phyloP scores from a whole-genome alignment of 129 eudicot genomes.

The Calendula officinalis region DNA sequence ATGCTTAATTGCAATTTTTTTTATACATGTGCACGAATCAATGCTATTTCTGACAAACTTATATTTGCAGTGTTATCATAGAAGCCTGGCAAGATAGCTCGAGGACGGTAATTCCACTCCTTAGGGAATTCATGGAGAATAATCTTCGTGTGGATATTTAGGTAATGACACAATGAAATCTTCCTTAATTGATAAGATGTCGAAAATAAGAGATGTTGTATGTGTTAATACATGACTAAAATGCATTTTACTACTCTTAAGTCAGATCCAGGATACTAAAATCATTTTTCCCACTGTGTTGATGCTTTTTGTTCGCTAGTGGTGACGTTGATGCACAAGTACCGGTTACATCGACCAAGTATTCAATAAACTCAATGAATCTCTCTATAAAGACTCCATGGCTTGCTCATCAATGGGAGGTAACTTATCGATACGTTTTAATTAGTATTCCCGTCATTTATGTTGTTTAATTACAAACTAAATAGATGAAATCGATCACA shows the following conservation, averaged over 20 bases:
- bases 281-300: background rate
- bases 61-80: constrained; percentile 40
- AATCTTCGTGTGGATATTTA: constrained; percentile 77
- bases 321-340: constrained; percentile 77
- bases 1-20: too few relatives aligned
- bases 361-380: constrained; percentile 47
- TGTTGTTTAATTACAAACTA: background rate
- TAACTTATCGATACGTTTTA: background rate
- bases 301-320: constrained; percentile 29
- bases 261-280: too few relatives aligned
- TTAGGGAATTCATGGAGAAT: constrained; percentile 52
- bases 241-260: too few relatives aligned
- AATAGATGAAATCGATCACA: constrained; percentile 1
- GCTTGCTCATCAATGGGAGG: constrained; percentile 54
- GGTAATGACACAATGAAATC: constrained; percentile 31
- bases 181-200: background rate
- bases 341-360: constrained; percentile 72
- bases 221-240: background rate
- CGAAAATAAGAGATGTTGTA: background rate
- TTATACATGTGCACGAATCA: background rate
- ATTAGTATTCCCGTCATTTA: background rate
- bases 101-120: constrained; percentile 57
- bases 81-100: constrained; percentile 62
- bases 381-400: constrained; percentile 51
- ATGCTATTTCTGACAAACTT: background rate